A percentile compares a stretch with the other conserved stretches of the same genome.
Evolutionary conservation across 129 eudicot genomes (phyloP).

Genomic region (Gnaphalium uliginosum): DNA sequence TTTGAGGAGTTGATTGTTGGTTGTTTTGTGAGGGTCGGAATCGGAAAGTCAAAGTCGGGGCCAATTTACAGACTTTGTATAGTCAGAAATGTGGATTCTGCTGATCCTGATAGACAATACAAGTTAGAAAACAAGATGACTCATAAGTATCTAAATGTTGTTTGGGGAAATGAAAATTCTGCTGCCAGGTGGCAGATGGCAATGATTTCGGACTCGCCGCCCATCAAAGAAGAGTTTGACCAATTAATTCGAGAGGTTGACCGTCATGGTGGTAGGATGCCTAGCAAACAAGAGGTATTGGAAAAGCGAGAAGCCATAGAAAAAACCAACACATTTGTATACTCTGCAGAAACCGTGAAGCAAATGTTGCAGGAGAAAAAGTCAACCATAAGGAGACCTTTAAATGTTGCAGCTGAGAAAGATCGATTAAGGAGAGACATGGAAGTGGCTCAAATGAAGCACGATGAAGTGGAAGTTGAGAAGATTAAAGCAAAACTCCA

Average conservation of each 20-base stretch:
- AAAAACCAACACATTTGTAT: constrained; percentile 70
- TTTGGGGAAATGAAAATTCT: constrained; percentile 90
- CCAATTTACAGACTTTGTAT: constrained; percentile 85
- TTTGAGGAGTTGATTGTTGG: constrained; percentile 89
- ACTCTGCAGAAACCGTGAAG: constrained; percentile 91
- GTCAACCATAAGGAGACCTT: constrained; percentile 73
- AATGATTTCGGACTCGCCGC: constrained; percentile 89
- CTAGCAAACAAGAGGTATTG: constrained; percentile 67
- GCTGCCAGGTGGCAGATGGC: constrained; percentile 99
- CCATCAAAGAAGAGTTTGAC: constrained; percentile 72
- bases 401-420: constrained; percentile 92
- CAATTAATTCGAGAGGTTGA: constrained; percentile 85
- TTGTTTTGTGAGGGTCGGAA: constrained; percentile 94
- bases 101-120: constrained; percentile 78
- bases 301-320: constrained; percentile 82
- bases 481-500: constrained; percentile 68
- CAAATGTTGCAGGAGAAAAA: constrained; percentile 96
- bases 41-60: constrained; percentile 80
- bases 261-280: constrained; percentile 85
- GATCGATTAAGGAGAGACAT: constrained; percentile 70
- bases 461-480: constrained; percentile 66
- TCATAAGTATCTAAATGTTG: constrained; percentile 70
- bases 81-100: constrained; percentile 82
- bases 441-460: constrained; percentile 70
- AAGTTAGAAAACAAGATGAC: constrained; percentile 86